Base-by-base conservation (phyloP, 1,139 yeast genomes). In the Hansenula lynferdii region DNA sequence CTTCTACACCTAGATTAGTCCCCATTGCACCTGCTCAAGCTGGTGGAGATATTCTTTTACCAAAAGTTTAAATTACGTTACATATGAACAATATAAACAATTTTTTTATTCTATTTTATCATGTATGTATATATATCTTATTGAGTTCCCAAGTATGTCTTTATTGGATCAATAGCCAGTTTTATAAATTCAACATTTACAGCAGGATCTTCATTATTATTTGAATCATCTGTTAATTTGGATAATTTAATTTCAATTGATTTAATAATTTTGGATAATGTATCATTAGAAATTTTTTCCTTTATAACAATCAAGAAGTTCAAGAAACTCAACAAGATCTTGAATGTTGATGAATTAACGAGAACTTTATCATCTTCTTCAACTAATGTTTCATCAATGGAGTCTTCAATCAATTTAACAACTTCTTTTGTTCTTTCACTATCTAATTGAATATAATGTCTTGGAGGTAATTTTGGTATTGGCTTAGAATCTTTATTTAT, bases 251-350 rank as follows among this genome's bases (percentile, higher is more conserved):
- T 25, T 24, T 42, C 44, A 4, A 44, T 35, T 14, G 28, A 7
- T 3, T 26, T 8, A 6, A 43, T 37, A 35, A 43, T 47, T 42
- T 37, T 50, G 42, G 24, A 44, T 31, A 62, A 41, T 9, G 62
- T 46, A 4, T 48, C 43, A 19, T 53, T 51, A 15, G 55, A 49
- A 31, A 69, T 49, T 10, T 55, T 43, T 0, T 52, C 43, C 32
- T 60, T 69, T 18, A 76, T 56, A 1, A 71, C 73, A 12, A 75
- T 69, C 36, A 80, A 54, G 30, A 81, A 64, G 51, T 80, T 80
- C 48, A 80, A 61, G 56, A 70, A 75, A 3, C 80, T 69, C 25
- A 80, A 58, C 20, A 81, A 57, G 1, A 72, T 61, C 16, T 75
- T 65, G 31, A 75, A 60, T 19, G 19, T 37, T 14, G 47, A 48